Evolutionary conservation across 495 filamentous ascomycete species (phyloP), one percentile per base, ranked within the genome.

Genomic region (Aspergillus hancockii): DNA sequence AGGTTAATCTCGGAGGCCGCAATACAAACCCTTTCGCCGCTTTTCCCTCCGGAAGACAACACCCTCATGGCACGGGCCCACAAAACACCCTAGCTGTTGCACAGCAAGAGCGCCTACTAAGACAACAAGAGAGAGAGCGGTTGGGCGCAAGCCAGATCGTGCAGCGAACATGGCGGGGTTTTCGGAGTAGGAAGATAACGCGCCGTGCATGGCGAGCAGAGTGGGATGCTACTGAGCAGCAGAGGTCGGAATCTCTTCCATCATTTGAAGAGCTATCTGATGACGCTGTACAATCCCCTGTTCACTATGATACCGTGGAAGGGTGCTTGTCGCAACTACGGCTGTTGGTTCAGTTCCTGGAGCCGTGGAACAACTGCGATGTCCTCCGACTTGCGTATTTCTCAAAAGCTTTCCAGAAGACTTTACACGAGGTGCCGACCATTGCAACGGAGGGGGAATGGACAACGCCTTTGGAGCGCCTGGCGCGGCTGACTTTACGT

Each of bases 1-100:
- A 96, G 70, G 91, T 98, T 63, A 96, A 98, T 72, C 88, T 98
- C 58, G 93, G 91, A 52, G 95, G 93, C 63, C 90, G 93, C 61
- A 84, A 85, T 65, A 78, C 73, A 55, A 91, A 94, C 73, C 87
- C 90, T 28, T 91, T 92, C 72, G 85, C 87, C 59, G 75, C 83
- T 68, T 77, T 70, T 58, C 70, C 74, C n/a, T 66, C 77, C 47
- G 63, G 64, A 30, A 63, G 74, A 66, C 67, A 63, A 52, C 62
- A 71, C 18, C 73, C 73, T 51, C 75, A 77, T 67, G 75, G 77
- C 67, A 14, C 82, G 10, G 88, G 88, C 19, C 79, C 85, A 4
- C 90, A 91, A 58, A 87, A 86, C 66, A 88, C 93, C 0, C 81
- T 98, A 14, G 88, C 89, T 25, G 84, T 88, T 61, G 95, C 94